Evolutionary conservation across 2,329 filamentous ascomycete species (phyloP).

Genomic region (Mollisia scopiformis): DNA sequence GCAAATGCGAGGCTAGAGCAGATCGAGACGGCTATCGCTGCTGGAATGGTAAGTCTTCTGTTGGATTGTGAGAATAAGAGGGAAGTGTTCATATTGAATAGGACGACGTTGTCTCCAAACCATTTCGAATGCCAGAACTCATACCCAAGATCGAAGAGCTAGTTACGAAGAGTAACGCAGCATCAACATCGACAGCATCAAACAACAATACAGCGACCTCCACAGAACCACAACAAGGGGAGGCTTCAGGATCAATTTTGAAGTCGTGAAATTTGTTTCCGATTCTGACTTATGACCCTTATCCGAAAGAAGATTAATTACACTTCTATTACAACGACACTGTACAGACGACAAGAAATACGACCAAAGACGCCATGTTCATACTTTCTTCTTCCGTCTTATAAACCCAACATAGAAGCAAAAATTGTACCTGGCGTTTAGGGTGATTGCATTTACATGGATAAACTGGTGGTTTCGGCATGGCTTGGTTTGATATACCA

Average conservation of each 20-base stretch:
- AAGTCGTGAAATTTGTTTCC: too few relatives aligned
- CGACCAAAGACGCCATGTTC: too few relatives aligned
- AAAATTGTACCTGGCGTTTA: too few relatives aligned
- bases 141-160: conserved; percentile 66
- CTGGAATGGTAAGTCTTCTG: conserved; percentile 65
- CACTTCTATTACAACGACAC: too few relatives aligned
- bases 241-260: background rate
- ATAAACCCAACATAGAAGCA: too few relatives aligned
- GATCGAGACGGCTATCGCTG: conserved; percentile 69
- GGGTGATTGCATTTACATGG: too few relatives aligned
- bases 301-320: too few relatives aligned
- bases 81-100: conserved; percentile 35
- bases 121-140: conserved; percentile 75
- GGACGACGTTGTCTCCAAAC: conserved; percentile 80
- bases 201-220: background rate
- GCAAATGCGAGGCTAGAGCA: conserved; percentile 79
- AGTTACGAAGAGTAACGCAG: conserved; percentile 18
- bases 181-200: background rate
- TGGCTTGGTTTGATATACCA: too few relatives aligned
- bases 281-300: too few relatives aligned
- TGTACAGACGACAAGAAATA: too few relatives aligned
- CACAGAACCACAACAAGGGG: background rate
- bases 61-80: background rate
- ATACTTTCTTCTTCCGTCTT: too few relatives aligned
- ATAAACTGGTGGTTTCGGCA: too few relatives aligned